Evolutionary conservation across 2,329 filamentous ascomycete genomes (phyloP).

Genomic region (Onygenales sp.): DNA sequence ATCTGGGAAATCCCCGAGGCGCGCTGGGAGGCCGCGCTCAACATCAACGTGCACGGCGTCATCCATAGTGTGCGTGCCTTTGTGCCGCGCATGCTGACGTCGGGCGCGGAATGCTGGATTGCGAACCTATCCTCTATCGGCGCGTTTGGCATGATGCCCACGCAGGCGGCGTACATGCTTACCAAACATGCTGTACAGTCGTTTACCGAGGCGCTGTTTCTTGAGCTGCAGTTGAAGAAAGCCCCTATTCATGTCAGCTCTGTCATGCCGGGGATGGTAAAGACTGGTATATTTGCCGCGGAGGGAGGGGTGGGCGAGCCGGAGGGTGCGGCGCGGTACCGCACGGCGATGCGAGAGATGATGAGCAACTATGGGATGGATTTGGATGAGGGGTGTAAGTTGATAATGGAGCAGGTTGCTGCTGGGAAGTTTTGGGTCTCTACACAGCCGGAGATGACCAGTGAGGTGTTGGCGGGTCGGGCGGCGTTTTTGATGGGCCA

Average conservation of each 20-base stretch:
- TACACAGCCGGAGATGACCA: not conserved
- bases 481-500: not conserved
- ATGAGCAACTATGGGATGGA: not conserved
- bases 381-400: not conserved
- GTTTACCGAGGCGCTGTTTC: not conserved
- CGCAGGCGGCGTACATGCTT: not conserved
- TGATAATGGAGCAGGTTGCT: not conserved
- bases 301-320: not conserved
- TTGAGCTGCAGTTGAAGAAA: not conserved
- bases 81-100: not conserved
- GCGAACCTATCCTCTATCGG: not conserved
- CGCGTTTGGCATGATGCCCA: not conserved
- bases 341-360: not conserved
- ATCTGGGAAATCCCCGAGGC: not conserved
- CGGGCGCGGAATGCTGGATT: not conserved
- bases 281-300: not conserved
- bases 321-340: not conserved
- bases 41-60: not conserved
- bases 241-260: not conserved
- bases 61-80: not conserved
- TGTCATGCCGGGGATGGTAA: not conserved
- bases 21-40: not conserved
- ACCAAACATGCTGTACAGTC: not conserved
- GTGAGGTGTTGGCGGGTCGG: not conserved
- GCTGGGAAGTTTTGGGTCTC: not conserved